Conservation (phyloP, 2,329 filamentous ascomycete genomes). For the Neopestalotiopsis clavispora region DNA sequence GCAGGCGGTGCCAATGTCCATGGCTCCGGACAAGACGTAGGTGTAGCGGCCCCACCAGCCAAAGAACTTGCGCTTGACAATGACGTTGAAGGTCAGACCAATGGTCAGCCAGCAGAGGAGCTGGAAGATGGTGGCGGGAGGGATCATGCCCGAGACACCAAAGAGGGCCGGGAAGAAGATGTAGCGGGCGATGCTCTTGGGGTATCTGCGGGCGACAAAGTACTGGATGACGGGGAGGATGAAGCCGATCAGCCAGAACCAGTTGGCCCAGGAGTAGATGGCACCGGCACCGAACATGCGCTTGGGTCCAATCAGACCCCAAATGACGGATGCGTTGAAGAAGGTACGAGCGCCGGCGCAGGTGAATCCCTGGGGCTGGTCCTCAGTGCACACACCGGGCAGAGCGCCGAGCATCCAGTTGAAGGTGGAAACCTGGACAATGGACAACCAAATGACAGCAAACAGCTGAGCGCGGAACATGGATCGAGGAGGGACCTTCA, state of each 20-base stretch:
- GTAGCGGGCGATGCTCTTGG: constrained; percentile 51
- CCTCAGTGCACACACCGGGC: constrained; percentile 52
- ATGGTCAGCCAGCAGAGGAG: constrained; percentile 33
- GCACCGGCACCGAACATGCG: constrained; percentile 53
- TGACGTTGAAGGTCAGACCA: constrained; percentile 61
- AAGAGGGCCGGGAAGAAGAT: constrained; percentile 60
- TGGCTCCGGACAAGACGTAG: constrained; percentile 61
- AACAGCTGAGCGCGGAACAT: constrained; percentile 38
- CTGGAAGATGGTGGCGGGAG: constrained; percentile 54
- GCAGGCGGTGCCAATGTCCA: constrained; percentile 52
- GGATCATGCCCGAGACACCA: constrained; percentile 53
- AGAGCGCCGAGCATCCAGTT: constrained; percentile 52
- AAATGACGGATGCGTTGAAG: constrained; percentile 61
- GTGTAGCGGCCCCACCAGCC: constrained; percentile 65
- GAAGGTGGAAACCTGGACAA: constrained; percentile 43
- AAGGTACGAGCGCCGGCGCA: constrained; percentile 64
- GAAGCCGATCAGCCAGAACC: constrained; percentile 60
- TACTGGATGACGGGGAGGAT: constrained; percentile 54
- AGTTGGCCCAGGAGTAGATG: constrained; percentile 55
- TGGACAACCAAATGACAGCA: constrained; percentile 42
- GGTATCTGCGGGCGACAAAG: constrained; percentile 51
- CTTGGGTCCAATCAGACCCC: constrained; percentile 63
- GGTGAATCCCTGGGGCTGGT: constrained; percentile 55
- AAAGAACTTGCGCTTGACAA: constrained; percentile 52
- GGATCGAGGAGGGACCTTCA: constrained; percentile 50